These are phyloP conservation scores for Psophocarpus tetragonolobus DNA, from an alignment of 306 rosid species.

Conservation along the genomic window DNA sequence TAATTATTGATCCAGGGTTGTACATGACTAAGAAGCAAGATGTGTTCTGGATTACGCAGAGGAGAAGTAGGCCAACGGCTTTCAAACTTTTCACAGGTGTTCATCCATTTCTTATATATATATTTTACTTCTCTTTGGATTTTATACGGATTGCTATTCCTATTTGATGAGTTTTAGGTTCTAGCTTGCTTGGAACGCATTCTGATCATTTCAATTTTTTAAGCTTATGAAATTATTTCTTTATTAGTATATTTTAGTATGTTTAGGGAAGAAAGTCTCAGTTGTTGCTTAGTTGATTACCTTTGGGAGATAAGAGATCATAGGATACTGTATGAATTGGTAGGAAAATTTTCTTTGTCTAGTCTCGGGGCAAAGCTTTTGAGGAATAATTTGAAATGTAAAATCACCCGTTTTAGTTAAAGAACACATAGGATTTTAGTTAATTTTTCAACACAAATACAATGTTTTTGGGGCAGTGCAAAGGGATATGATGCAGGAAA, in stretches of 20 bases:
- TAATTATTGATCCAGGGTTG: slow-evolving; percentile 88
- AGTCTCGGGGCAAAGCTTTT: background rate
- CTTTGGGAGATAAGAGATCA: background rate
- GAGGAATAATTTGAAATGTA: background rate
- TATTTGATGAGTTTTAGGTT: slow-evolving; percentile 20
- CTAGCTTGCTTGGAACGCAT: background rate
- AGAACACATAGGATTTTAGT: background rate
- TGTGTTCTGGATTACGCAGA: slow-evolving; percentile 81
- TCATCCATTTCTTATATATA: background rate
- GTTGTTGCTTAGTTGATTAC: background rate
- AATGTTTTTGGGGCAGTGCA: background rate
- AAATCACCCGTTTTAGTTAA: too few relatives aligned
- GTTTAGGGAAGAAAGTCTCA: background rate
- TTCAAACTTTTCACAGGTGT: slow-evolving; percentile 88
- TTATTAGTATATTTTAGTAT: background rate
- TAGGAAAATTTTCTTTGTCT: background rate
- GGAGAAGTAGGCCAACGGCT: slow-evolving; percentile 86
- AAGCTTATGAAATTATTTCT: background rate
- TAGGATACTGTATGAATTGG: background rate
- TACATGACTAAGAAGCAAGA: slow-evolving; percentile 75
- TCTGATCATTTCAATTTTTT: background rate
- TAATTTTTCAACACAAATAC: background rate
- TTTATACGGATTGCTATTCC: background rate
- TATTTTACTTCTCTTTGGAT: background rate
- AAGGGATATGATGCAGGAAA: background rate